Percentiles rank a stretch among this genome's conserved stretches.
Conservation (phyloP, 2,329 filamentous ascomycete species). For the Colletotrichum ledebouriae region DNA sequence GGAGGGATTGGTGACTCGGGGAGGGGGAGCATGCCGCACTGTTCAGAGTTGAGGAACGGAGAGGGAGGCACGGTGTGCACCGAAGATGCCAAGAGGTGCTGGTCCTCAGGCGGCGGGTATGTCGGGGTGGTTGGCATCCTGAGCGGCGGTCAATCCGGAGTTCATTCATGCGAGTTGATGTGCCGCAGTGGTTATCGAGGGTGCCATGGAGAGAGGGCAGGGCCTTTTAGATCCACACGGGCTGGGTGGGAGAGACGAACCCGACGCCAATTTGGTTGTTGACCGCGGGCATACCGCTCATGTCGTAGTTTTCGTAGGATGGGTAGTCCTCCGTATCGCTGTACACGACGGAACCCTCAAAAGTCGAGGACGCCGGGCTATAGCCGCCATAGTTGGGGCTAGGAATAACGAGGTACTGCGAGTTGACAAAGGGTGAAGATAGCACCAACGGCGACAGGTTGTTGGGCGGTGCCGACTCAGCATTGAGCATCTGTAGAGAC, state of each 20-base stretch:
- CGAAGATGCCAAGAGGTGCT: conserved; percentile 52
- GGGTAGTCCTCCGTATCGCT: conserved; percentile 72
- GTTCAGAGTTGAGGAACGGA: conserved; percentile 59
- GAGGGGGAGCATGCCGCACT: conserved; percentile 59
- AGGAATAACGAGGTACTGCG: conserved; percentile 74
- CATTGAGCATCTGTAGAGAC: conserved; percentile 68
- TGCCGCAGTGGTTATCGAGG: conserved; percentile 54
- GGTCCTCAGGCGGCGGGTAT: conserved; percentile 60
- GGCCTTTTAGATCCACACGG: conserved; percentile 69
- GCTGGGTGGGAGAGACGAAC: conserved; percentile 74
- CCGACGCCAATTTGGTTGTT: conserved; percentile 64
- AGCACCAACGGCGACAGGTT: conserved; percentile 68
- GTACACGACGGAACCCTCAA: conserved; percentile 72
- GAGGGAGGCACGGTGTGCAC: conserved; percentile 58
- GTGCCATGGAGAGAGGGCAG: conserved; percentile 50
- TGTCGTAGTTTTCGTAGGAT: conserved; percentile 57
- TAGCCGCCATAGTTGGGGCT: conserved; percentile 71
- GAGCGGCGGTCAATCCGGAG: conserved; percentile 68
- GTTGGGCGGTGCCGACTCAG: conserved; percentile 60
- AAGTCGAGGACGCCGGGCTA: conserved; percentile 74
- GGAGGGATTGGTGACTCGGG: conserved; percentile 60
- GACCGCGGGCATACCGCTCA: conserved; percentile 58
- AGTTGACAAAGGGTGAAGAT: conserved; percentile 66
- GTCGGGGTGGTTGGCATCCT: conserved; percentile 64
- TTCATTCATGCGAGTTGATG: conserved; percentile 55